A percentile compares a stretch with the other conserved stretches of the same genome.
These are phyloP conservation scores for Leccinum incarnatum DNA, from an alignment of 768 basidiomycete species.

Conservation along the genomic window DNA sequence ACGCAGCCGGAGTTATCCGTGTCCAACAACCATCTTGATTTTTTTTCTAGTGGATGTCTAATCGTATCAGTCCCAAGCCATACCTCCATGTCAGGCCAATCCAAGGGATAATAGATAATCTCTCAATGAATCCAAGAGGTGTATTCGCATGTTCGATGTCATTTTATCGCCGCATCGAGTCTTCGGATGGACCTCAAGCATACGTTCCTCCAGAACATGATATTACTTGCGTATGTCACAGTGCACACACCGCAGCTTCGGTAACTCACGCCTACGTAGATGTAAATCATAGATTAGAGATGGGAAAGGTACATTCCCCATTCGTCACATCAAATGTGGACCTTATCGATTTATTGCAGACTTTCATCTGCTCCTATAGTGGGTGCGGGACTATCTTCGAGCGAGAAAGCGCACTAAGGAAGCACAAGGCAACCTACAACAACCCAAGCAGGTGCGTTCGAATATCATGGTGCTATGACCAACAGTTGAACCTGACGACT, in stretches of 20 bases:
- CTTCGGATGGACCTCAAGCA: neutral
- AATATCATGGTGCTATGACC: neutral
- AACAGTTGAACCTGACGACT: neutral
- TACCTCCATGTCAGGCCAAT: too few species aligned
- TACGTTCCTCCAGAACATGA: neutral
- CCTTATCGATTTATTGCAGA: constrained; percentile 1
- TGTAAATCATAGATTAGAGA: neutral
- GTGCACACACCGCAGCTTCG: too few species aligned
- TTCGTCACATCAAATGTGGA: neutral
- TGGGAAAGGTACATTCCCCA: neutral
- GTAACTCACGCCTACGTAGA: neutral
- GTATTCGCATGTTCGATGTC: too few species aligned
- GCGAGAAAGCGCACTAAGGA: constrained; percentile 5
- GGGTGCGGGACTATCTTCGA: constrained; percentile 14
- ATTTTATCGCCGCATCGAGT: too few species aligned
- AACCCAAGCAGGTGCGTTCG: constrained; percentile 5
- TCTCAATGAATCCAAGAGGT: too few species aligned
- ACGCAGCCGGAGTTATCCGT: too few species aligned
- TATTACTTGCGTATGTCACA: neutral
- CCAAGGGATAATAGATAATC: too few species aligned
- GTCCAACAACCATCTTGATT: too few species aligned
- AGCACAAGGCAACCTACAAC: constrained; percentile 11
- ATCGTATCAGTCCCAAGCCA: too few species aligned
- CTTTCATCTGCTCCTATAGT: constrained; percentile 1
- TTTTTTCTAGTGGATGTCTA: too few species aligned